Percentiles rank a stretch among this genome's conserved stretches.
Evolutionary conservation across 805 yeast genomes (phyloP).

Genomic region (Candida qinlingensis): DNA sequence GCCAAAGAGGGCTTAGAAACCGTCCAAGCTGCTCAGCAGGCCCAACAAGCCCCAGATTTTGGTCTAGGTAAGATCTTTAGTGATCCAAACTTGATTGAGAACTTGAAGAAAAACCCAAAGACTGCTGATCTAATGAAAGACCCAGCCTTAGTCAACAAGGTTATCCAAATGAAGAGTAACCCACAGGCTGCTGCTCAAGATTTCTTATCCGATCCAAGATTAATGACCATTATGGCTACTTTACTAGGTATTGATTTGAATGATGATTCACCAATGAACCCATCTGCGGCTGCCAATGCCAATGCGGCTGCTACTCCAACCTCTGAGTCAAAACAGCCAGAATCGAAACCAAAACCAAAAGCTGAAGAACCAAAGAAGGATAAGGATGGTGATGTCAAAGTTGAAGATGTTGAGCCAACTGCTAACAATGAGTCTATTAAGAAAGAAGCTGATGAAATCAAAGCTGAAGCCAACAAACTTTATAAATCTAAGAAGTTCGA

Average conservation of each 20-base stretch:
- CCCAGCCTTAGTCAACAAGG: slow-evolving; percentile 72
- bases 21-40: slow-evolving; percentile 54
- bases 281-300: slow-evolving; percentile 12
- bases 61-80: slow-evolving; percentile 75
- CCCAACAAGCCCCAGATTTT: slow-evolving; percentile 54
- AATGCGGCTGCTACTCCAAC: slow-evolving; percentile 21
- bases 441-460: slow-evolving; percentile 58
- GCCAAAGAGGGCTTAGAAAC: slow-evolving; percentile 78
- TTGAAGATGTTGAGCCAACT: slow-evolving; percentile 22
- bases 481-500: slow-evolving; percentile 88
- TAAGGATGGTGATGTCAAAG: slow-evolving; percentile 29
- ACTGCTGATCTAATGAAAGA: slow-evolving; percentile 85
- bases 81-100: slow-evolving; percentile 74
- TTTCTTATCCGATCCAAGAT: slow-evolving; percentile 73
- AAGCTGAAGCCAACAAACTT: slow-evolving; percentile 78
- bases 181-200: slow-evolving; percentile 72
- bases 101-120: slow-evolving; percentile 77
- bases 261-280: slow-evolving; percentile 21
- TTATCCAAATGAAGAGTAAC: slow-evolving; percentile 53
- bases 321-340: slow-evolving; percentile 21
- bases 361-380: slow-evolving; percentile 28
- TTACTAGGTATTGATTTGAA: slow-evolving; percentile 77
- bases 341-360: slow-evolving; percentile 21
- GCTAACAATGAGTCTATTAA: slow-evolving; percentile 24
- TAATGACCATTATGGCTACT: slow-evolving; percentile 85